A percentile compares a stretch with the other conserved stretches of the same genome.
Conservation (phyloP, 192 early-diverging fungal species). For the Backusella australiensis region DNA sequence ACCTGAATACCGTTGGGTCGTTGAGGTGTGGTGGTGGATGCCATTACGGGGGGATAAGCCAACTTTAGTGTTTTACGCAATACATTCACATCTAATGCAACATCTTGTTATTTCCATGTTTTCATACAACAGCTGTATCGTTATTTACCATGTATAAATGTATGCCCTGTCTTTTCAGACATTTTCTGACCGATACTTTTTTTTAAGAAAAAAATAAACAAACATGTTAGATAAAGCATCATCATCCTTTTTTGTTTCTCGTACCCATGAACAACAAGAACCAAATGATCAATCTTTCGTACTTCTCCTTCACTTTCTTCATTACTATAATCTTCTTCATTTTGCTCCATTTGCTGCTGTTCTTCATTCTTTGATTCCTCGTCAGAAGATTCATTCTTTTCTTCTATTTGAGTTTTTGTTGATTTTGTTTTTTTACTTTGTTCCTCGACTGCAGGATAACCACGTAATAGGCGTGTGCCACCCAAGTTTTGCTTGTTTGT, state of each 20-base stretch:
- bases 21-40: conserved; percentile 7
- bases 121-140: not conserved
- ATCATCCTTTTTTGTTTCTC: not conserved
- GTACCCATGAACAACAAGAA: conserved; percentile 80
- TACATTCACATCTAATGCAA: conserved; percentile 59
- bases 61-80: conserved; percentile 67
- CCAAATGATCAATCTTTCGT: conserved; percentile 71
- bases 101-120: not conserved
- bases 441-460: conserved; percentile 72
- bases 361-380: conserved; percentile 38
- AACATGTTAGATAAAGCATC: not conserved
- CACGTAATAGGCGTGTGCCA: conserved; percentile 68
- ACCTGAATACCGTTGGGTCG: conserved; percentile 62
- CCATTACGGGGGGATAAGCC: conserved; percentile 28
- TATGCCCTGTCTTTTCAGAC: conserved; percentile 51
- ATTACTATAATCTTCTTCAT: conserved; percentile 53
- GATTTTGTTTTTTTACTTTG: conserved; percentile 33
- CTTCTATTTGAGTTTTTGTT: conserved; percentile 33
- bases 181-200: conserved; percentile 79
- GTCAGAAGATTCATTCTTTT: conserved; percentile 29
- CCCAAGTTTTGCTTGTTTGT: conserved; percentile 56
- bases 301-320: conserved; percentile 57
- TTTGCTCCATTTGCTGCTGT: conserved; percentile 43
- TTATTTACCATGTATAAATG: conserved; percentile 49
- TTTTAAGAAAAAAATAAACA: conserved; percentile 3